phyloP scores from a whole-genome alignment of 345 rosid genomes.

The Gossypium thurberi region DNA sequence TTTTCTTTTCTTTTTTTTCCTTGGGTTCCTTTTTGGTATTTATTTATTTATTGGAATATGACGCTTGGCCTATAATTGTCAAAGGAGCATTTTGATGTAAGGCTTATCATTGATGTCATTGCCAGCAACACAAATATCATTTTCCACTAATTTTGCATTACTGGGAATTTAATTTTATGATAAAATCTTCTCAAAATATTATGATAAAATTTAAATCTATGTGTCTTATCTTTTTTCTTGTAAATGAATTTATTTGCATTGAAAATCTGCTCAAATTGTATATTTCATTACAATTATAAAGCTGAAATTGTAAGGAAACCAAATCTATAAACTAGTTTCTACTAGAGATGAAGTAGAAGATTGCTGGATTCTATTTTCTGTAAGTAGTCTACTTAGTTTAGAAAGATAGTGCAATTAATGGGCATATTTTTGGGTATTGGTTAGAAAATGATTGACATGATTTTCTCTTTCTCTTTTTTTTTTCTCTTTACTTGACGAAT shows the following conservation, averaged over 20 bases:
- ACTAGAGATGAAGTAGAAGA: not conserved
- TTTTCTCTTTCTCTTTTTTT: not conserved
- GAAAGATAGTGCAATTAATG: not conserved
- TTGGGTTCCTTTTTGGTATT: not conserved
- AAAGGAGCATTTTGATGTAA: conserved; percentile 13
- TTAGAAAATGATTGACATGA: not conserved
- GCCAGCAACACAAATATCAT: conserved; percentile 12
- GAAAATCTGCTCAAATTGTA: not conserved
- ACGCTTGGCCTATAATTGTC: conserved; percentile 21
- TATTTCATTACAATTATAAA: not conserved
- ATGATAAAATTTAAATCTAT: too few relatives aligned
- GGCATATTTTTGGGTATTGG: not conserved
- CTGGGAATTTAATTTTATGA: not conserved
- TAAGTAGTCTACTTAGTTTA: not conserved
- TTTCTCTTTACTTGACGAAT: not conserved
- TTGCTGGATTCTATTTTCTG: not conserved
- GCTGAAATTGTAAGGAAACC: not conserved
- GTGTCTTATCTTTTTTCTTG: not conserved
- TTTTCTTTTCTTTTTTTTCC: not conserved
- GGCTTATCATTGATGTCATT: conserved; percentile 29
- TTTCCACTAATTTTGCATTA: not conserved
- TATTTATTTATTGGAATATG: conserved; percentile 21
- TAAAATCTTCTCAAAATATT: too few relatives aligned
- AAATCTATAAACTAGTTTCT: not conserved
- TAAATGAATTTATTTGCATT: not conserved